These are phyloP conservation scores for Helicocarpus griseus DNA, from an alignment of 2,329 filamentous ascomycete species.

Conservation along the genomic window DNA sequence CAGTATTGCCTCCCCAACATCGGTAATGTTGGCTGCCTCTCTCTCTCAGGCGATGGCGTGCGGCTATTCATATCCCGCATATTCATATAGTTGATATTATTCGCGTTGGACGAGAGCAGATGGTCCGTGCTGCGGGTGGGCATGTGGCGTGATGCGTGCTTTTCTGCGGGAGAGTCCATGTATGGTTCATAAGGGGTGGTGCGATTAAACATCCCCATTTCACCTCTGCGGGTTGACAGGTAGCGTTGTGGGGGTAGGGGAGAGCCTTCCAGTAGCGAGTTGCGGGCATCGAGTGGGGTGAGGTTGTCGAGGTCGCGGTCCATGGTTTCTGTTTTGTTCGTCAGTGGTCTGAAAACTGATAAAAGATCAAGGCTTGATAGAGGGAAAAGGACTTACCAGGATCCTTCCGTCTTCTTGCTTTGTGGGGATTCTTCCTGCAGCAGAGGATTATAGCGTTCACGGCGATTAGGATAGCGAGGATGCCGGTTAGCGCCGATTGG, in stretches of 20 bases:
- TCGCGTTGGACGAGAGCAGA: constrained; percentile 21
- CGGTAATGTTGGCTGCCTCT: background rate
- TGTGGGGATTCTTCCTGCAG: constrained; percentile 81
- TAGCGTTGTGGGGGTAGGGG: constrained; percentile 27
- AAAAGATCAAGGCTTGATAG: background rate
- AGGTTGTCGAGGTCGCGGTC: constrained; percentile 70
- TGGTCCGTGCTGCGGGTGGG: constrained; percentile 26
- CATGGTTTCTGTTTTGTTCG: constrained; percentile 53
- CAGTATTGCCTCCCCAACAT: background rate
- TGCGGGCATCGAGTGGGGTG: constrained; percentile 77
- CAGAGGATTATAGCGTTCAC: constrained; percentile 80
- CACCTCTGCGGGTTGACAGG: constrained; percentile 13
- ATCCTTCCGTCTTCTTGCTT: constrained; percentile 73
- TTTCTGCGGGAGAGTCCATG: constrained; percentile 19
- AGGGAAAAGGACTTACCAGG: constrained; percentile 59
- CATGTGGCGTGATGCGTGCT: constrained; percentile 16
- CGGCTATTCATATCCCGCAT: constrained; percentile 17
- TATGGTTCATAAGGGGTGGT: constrained; percentile 32
- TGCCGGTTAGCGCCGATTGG: constrained; percentile 71
- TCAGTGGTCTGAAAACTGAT: too few species aligned
- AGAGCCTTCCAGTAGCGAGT: constrained; percentile 68
- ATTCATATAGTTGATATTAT: background rate
- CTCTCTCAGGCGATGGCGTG: constrained; percentile 23
- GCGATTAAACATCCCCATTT: constrained; percentile 33
- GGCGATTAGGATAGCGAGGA: constrained; percentile 76